Evolutionary conservation across 441 rosid genomes (phyloP), one percentile per base, ranked within the genome.

Genomic region (Adansonia gregorii): DNA sequence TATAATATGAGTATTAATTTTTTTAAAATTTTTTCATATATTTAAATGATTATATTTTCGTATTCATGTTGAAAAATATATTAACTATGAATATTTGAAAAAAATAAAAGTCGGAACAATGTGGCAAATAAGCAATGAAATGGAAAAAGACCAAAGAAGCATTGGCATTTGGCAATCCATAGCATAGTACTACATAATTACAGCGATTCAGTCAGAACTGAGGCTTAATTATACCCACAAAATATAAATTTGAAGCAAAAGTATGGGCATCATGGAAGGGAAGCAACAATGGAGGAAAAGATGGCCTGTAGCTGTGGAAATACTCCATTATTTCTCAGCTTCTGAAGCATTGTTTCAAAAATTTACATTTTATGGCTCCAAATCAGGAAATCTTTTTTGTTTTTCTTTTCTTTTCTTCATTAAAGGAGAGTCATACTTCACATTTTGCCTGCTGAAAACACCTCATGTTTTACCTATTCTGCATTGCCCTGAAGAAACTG

Each of bases 401-500:
- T 35, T 35, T 35, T 3, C 4, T 27, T 17, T 8, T 17, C 49
- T 24, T 22, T 54, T 72, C 75, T 72, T 72, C 31, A n/a, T 55
- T 58, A 56, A 55, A 31, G 35, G 15, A 22, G 12, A 35, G 2
- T 35, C 22, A 58, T 54, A 31, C 9, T 35, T 71, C 46, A 52
- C 10, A 72, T 39, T 56, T 17, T 56, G 64, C 65, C 19, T 17
- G 76, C 14, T 56, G 66, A 60, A 61, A 72, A 73, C 17, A 70
- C 43, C 17, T 24, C 3, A 14, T 7, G 7, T 15, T 60, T 20
- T 9, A 61, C 41, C 56, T 74, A 24, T 61, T 11, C 45, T 27
- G 55, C 35, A 75, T 64, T 75, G 52, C 71, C 35, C 79, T 73
- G 83, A 72, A 95, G 90, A 67, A 86, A 83, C 52, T 81, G 83